Evolutionary conservation across 2,329 filamentous ascomycete genomes (phyloP), one percentile per base, ranked within the genome.

Genomic region (Aspergillus sp.): DNA sequence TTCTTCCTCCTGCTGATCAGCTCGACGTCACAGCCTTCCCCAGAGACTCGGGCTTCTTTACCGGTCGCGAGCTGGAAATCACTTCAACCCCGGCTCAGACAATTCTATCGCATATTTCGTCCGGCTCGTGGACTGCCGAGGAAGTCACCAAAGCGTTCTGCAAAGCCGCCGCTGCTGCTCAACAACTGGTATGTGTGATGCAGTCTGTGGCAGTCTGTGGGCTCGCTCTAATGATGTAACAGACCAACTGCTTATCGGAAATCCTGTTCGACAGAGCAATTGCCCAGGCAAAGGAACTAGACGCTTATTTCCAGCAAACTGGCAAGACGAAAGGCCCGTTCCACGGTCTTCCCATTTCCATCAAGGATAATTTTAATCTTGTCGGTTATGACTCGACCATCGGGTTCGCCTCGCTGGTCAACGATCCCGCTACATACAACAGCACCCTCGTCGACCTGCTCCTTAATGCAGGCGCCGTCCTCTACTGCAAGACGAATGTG

Each of bases 191-290:
- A 70, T 21, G 21, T 3, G 4, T 8, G 21, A 9, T 14, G 17
- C 17, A 17, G 17, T 17, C 17, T 17, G 17, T 17, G 15, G 9
- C 6, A 8, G 14, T 17, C 4, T 21, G 21, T 21, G 21, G 4
- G 21, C 21, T 21, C 21, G 21, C 21, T 21, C 21, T 31, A 31
- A 31, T 31, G 9, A 31, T 31, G 27, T 31, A 25, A 25, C 14
- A 84, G 82, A 85, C 82, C 40, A 87, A 86, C 60, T 87, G 85
- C 66, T 70, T 87, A 4, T 84, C 81, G 1, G 83, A 87, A 61
- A 79, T 81, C 23, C 77, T 87, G 55, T 84, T 85, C 62, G 71
- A 80, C 9, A 77, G 81, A 67, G 83, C 82, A 3, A 73, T 85
- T 47, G 68, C 75, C 31, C 75, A 76, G 40, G 83, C 84, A 3